Percentiles rank a stretch among this genome's conserved stretches.
These are phyloP conservation scores for Paspalum vaginatum DNA, from an alignment of 176 grass and related monocot genomes.

Conservation along the genomic window DNA sequence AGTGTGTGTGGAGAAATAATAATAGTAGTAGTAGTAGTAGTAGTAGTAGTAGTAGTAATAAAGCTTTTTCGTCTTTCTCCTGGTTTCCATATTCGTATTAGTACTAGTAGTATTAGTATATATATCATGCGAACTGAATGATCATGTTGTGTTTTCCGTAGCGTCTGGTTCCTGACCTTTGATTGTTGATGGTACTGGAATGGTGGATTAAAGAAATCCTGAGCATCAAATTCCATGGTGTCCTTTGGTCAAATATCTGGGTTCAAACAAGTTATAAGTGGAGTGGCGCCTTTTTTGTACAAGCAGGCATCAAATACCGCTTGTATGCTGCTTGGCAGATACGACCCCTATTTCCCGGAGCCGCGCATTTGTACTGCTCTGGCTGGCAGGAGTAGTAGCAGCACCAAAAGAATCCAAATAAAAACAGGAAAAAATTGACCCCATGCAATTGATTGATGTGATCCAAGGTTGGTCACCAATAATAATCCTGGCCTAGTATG, in stretches of 20 bases:
- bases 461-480: conserved; percentile 32
- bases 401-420: neutral
- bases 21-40: neutral
- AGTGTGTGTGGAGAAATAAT: neutral
- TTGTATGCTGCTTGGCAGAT: conserved; percentile 4
- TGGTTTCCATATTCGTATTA: too few species aligned
- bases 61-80: too few species aligned
- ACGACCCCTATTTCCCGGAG: conserved; percentile 28
- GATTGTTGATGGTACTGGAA: neutral
- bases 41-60: too few species aligned
- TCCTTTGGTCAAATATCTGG: neutral
- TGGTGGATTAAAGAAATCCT: neutral
- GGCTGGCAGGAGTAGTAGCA: too few species aligned
- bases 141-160: neutral
- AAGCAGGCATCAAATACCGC: neutral
- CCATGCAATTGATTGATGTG: neutral
- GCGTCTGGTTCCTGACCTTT: neutral
- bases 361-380: neutral
- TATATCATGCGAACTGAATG: neutral
- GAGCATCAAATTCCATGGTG: neutral
- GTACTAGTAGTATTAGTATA: neutral
- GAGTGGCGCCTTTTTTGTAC: neutral
- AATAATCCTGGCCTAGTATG: neutral
- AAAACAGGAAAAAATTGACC: neutral
- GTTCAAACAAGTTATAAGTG: neutral